Evolutionary conservation across 2,329 filamentous ascomycete species (phyloP), one percentile per base, ranked within the genome.

Genomic region (Chaetomiaceae sp.): DNA sequence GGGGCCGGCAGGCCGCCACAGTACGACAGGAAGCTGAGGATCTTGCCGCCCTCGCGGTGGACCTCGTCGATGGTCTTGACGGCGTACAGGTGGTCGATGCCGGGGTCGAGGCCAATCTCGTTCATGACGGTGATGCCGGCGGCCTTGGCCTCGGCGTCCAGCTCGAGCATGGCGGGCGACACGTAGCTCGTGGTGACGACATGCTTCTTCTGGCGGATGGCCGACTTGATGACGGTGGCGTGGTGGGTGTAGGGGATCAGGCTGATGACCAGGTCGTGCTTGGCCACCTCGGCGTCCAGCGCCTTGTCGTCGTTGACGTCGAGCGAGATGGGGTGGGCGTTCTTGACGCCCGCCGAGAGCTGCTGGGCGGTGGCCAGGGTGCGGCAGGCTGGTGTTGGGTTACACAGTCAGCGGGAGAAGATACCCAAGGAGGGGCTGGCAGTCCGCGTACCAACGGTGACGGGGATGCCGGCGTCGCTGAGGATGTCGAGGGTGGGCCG

Each of bases 61-160:
- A 96, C 90, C 68, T 90, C 82, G 50, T 87, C 82, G 65, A 96
- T 96, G 53, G 85, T 89, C 77, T 92, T 88, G 70, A 96, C 82
- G 43, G 91, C 91, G 68, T 92, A 77, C n/a, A 81, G 73, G 69
- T 88, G 84, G 68, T 90, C 86, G 61, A 90, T 82, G 68, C 85
- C 85, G 25, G 85, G 85, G 70, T 88, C 85, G 56, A 88, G 68
- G 58, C 90, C 90, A 68, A 95, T 95, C 81, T 97, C 92, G 75
- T 97, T 96, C 88, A 96, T 91, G 68, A 96, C 91, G 11, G 90
- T 95, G 69, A 96, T 96, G 57, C 91, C 91, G 17, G 92, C 92
- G 59, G 87, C 88, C 80, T 96, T 95, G 70, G 81, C 84, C 64
- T 87, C 77, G 64, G 84, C 77, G 66, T 96, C 87, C 47, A 97